Base-by-base conservation (phyloP, 495 filamentous ascomycete genomes). In the Xylaria intraflava region DNA sequence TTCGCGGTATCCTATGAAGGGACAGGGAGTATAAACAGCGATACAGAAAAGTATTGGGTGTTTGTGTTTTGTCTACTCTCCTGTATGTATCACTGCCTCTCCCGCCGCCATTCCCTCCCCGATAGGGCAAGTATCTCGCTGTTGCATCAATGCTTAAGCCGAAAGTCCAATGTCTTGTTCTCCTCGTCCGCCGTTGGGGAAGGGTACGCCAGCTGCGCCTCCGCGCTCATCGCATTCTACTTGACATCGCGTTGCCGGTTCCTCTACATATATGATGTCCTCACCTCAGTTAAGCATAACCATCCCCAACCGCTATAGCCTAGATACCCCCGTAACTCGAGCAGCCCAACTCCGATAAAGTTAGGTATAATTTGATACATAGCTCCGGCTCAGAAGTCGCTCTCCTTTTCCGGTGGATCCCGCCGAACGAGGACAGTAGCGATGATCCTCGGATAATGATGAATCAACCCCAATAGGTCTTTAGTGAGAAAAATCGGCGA, bases 301-400 rank as follows among this genome's bases (percentile, higher is more conserved):
- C 83, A 88, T 36, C 84, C 75, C 88, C 88, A 93, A 14, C 87
- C 87, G 6, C 79, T 73, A 12, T 72, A 72, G 0, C 79, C 83
- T 8, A 78, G 59, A 14, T 75, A 62, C 0, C 79, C 76, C 9
- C 81, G 70, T 56, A 93, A 76, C 31, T 83, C 84, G 5, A 91
- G 68, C 27, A 91, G 73, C 0, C 84, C 88, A 51, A 78, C 86
- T 1, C 84, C 87, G 3, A 91, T 64, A 39, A 91, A 82, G 1
- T 83, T 79, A 10, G 80, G 76, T 22, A 87, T 53, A 40, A 90
- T 88, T 14, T 79, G 69, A 0, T 86, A 86, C 1, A 72, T 62
- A 33, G 76, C 72, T 65, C 84, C 84, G n/a, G n/a, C n/a, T n/a
- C n/a, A n/a, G n/a, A n/a, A n/a, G 7, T 29, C 10, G 10, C 17